phyloP scores from a whole-genome alignment of 1,284 basidiomycete species.

The Lentinula novae-zelandiae region DNA sequence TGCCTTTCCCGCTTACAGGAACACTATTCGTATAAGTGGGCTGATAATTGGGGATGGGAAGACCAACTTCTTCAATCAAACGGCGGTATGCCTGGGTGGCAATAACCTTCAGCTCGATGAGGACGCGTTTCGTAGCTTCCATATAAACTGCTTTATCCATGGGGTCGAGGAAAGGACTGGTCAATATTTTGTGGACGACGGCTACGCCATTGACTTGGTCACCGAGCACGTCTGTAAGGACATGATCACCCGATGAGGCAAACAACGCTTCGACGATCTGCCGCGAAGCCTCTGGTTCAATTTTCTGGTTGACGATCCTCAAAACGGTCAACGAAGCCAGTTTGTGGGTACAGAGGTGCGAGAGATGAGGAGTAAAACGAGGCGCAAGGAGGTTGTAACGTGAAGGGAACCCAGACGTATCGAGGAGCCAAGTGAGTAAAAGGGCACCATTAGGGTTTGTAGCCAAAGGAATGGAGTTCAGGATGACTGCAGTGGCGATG shows the following conservation, averaged over 20 bases:
- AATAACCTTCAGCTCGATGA: slow-evolving; percentile 86
- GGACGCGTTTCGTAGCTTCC: slow-evolving; percentile 84
- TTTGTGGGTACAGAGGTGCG: slow-evolving; percentile 97
- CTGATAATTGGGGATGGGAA: slow-evolving; percentile 84
- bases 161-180: slow-evolving; percentile 78
- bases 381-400: slow-evolving; percentile 91
- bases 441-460: slow-evolving; percentile 97
- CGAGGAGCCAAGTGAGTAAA: slow-evolving; percentile 94
- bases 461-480: slow-evolving; percentile 96
- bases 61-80: slow-evolving; percentile 89
- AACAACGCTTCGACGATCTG: slow-evolving; percentile 85
- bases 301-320: slow-evolving; percentile 90
- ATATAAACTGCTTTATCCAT: slow-evolving; percentile 66
- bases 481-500: slow-evolving; percentile 89
- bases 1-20: slow-evolving; percentile 60
- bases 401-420: slow-evolving; percentile 90
- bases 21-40: slow-evolving; percentile 68
- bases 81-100: slow-evolving; percentile 91
- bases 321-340: slow-evolving; percentile 92
- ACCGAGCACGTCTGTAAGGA: slow-evolving; percentile 88
- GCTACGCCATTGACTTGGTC: slow-evolving; percentile 96
- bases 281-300: slow-evolving; percentile 78
- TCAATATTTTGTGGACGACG: slow-evolving; percentile 91
- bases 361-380: slow-evolving; percentile 93
- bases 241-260: slow-evolving; percentile 80